Evolutionary conservation across 495 filamentous ascomycete genomes (phyloP).

Genomic region (Cladorrhinum samala): DNA sequence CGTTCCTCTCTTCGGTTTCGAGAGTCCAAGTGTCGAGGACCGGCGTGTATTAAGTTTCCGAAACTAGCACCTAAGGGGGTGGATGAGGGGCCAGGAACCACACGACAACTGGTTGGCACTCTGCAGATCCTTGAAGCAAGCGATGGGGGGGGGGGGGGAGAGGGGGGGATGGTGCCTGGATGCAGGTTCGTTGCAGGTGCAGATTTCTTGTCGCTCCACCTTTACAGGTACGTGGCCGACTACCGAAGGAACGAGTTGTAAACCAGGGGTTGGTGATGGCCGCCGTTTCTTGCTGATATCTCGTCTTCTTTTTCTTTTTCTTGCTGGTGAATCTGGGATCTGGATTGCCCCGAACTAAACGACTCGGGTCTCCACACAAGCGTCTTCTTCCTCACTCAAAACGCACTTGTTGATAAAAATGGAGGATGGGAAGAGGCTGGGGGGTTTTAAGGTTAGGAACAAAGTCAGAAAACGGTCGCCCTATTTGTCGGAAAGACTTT

Average conservation of each 20-base stretch:
- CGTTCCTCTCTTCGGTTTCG: slow-evolving; percentile 19
- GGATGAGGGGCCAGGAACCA: slow-evolving; percentile 15
- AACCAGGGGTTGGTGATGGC: background rate
- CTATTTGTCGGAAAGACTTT: background rate
- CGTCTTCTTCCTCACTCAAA: background rate
- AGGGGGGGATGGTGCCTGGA: slow-evolving; percentile 17
- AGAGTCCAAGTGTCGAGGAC: slow-evolving; percentile 23
- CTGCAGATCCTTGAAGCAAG: slow-evolving; percentile 21
- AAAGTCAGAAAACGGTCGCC: background rate
- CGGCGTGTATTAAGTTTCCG: slow-evolving; percentile 22
- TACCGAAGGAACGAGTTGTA: slow-evolving; percentile 16
- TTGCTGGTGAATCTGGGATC: background rate
- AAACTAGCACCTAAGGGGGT: slow-evolving; percentile 15
- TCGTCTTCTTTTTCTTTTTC: background rate
- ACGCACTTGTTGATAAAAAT: background rate
- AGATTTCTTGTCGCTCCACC: slow-evolving; percentile 18
- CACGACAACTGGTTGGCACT: slow-evolving; percentile 3
- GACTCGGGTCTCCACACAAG: background rate
- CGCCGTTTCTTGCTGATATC: background rate
- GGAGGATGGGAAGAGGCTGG: background rate
- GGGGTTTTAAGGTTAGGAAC: slow-evolving; percentile 1
- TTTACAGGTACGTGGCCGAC: slow-evolving; percentile 19
- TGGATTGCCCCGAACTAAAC: background rate
- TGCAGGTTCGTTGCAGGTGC: slow-evolving; percentile 24
- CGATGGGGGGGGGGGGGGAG: background rate